These are phyloP conservation scores for Neodidymelliopsis sp. DNA, from an alignment of 2,329 filamentous ascomycete genomes.

Conservation along the genomic window DNA sequence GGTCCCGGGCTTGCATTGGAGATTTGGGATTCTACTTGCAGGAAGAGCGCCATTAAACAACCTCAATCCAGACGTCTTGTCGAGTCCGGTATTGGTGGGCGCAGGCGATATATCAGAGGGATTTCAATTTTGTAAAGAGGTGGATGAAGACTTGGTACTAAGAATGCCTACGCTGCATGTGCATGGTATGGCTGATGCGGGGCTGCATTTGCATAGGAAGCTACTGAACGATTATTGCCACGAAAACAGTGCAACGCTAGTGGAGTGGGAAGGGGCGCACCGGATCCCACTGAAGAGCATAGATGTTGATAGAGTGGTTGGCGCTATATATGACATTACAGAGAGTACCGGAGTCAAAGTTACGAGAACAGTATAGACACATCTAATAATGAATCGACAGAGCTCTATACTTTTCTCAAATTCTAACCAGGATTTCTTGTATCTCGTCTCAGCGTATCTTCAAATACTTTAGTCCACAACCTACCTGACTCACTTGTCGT, in stretches of 20 bases:
- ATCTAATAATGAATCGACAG: too few relatives aligned
- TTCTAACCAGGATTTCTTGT: too few relatives aligned
- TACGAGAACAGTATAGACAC: slow-evolving; percentile 35
- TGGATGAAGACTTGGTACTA: slow-evolving; percentile 58
- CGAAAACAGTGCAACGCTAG: slow-evolving; percentile 59
- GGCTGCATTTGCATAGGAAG: slow-evolving; percentile 65
- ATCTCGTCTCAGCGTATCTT: too few relatives aligned
- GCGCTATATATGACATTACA: slow-evolving; percentile 61
- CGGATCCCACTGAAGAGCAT: slow-evolving; percentile 71
- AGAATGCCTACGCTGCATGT: slow-evolving; percentile 71
- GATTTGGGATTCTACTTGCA: slow-evolving; percentile 69
- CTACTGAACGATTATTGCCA: slow-evolving; percentile 68
- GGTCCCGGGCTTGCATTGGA: slow-evolving; percentile 53
- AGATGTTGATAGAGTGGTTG: slow-evolving; percentile 68
- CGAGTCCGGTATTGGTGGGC: slow-evolving; percentile 49
- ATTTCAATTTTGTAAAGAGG: slow-evolving; percentile 42
- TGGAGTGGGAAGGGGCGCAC: slow-evolving; percentile 79
- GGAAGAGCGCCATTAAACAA: slow-evolving; percentile 67
- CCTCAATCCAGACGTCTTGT: slow-evolving; percentile 52
- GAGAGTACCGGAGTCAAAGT: slow-evolving; percentile 56
- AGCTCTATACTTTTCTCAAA: too few relatives aligned
- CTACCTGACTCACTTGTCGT: too few relatives aligned
- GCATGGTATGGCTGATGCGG: slow-evolving; percentile 68
- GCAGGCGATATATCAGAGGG: slow-evolving; percentile 56
- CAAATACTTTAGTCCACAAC: too few relatives aligned